Percentiles rank a stretch among this genome's conserved stretches.
Evolutionary conservation across 306 rosid genomes (phyloP).

Genomic region (Arachis stenosperma): DNA sequence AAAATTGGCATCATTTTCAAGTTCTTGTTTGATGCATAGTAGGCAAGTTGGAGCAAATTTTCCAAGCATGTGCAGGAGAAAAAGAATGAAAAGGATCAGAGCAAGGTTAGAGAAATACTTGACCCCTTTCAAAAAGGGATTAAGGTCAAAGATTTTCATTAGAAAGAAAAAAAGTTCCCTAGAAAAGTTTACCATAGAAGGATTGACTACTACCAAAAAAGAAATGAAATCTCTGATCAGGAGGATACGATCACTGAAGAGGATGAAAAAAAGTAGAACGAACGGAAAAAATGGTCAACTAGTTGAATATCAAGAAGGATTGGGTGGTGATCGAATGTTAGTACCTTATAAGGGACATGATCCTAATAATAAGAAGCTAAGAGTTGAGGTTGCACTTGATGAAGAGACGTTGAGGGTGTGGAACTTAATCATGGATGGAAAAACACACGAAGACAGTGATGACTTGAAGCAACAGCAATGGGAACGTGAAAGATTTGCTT

Average conservation of each 20-base stretch:
- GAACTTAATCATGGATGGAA: constrained; percentile 36
- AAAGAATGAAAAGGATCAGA: background rate
- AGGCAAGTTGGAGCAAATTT: constrained; percentile 18
- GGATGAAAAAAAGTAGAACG: background rate
- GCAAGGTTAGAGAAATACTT: background rate
- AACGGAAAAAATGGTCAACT: background rate
- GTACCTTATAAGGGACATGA: constrained; percentile 21
- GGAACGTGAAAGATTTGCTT: background rate
- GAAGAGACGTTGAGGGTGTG: constrained; percentile 42
- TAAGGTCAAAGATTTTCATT: constrained; percentile 32
- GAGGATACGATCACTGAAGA: background rate
- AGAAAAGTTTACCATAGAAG: background rate
- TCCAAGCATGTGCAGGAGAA: constrained; percentile 19
- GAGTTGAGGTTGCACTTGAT: constrained; percentile 22
- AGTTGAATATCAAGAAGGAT: background rate
- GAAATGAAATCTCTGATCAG: background rate
- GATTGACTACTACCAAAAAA: background rate
- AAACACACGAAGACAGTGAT: constrained; percentile 22
- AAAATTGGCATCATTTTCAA: background rate
- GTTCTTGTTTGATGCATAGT: background rate
- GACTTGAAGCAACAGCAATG: constrained; percentile 16
- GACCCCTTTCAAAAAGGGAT: background rate
- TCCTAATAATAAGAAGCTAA: background rate
- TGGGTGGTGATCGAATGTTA: background rate
- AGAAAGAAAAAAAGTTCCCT: background rate